phyloP scores from a whole-genome alignment of 2,329 filamentous ascomycete genomes.

The Diaporthe caulivora region DNA sequence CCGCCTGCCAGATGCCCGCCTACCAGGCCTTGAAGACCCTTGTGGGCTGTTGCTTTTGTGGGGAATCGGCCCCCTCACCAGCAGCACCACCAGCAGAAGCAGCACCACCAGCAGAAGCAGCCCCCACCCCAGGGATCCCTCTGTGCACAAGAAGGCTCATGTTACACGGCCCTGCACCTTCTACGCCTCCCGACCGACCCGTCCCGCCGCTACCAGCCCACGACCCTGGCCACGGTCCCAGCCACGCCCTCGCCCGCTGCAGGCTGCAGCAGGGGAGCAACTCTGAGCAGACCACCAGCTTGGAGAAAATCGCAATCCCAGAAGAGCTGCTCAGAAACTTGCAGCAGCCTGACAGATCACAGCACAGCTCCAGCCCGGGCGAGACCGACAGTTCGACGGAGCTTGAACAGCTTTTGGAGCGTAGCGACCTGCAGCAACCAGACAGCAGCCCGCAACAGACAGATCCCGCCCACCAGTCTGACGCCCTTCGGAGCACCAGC shows the following conservation, averaged over 20 bases:
- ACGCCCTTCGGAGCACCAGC: not conserved
- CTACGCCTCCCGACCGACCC: not conserved
- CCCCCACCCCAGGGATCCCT: not conserved
- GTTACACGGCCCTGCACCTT: slow-evolving; percentile 1
- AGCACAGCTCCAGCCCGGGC: not conserved
- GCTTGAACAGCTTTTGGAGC: not conserved
- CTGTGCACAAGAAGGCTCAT: not conserved
- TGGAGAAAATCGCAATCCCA: not conserved
- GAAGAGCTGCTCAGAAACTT: not conserved
- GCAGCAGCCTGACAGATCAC: not conserved
- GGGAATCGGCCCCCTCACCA: not conserved
- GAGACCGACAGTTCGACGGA: not conserved
- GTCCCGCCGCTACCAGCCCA: not conserved
- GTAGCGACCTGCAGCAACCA: not conserved
- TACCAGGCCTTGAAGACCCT: not conserved
- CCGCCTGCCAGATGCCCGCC: not conserved
- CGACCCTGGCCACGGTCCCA: too few relatives aligned
- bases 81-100: not conserved
- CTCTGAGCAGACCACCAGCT: not conserved
- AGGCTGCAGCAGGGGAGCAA: not conserved
- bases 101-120: not conserved
- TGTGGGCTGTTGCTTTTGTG: not conserved
- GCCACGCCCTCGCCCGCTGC: too few relatives aligned
- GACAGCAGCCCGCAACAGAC: too few relatives aligned
- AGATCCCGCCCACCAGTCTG: not conserved